Base-by-base conservation (phyloP, 148 eudicot species). In the Dianthus caryophyllus region DNA sequence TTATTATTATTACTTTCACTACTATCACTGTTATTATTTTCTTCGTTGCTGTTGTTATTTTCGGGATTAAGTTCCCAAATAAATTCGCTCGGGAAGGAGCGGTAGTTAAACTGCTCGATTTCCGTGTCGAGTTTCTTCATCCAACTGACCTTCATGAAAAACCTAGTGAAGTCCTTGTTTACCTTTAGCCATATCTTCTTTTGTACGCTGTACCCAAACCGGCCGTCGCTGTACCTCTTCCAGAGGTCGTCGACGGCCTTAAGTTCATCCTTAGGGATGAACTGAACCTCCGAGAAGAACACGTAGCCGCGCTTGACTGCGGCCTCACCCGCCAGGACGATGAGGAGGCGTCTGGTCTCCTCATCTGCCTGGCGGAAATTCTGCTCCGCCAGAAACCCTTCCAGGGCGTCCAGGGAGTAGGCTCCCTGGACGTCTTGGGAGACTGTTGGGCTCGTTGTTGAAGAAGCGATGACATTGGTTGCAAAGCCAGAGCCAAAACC, bases 61-160 rank as follows among this genome's bases (percentile, higher is more conserved):
- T 1, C 50, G 64, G 2, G 29, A 50, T 76, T 71, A 44, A 86
- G 12, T 38, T 88, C 96, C 98, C 98, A 94, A 0, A 81, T 65
- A 46, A 94, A 94, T 79, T 94, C 98, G 10, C 22, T 75, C 0
- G 97, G 98, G 41, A 94, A 94, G 0, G 96, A 15, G 76, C 88
- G 80, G 71, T 94, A 94, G 16, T 94, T 94, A 39, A 68, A 94
- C 76, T 94, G 98, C 70, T 77, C 87, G 22, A 94, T 54, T 49
- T 94, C 91, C 6, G 88, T 81, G 21, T 90, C 98, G 1, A 94
- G 92, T 74, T 75, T 84, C 77, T 94, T 94, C 98, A 94, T 94
- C 98, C 98, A 94, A 43, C 96, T 90, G 12, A 90, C 84, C 36
- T 79, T 84, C 10, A 86, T 68, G 73, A 94, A 94, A 21, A 94